phyloP scores from a whole-genome alignment of 805 yeast species.

The Phaffomyces antillensis region DNA sequence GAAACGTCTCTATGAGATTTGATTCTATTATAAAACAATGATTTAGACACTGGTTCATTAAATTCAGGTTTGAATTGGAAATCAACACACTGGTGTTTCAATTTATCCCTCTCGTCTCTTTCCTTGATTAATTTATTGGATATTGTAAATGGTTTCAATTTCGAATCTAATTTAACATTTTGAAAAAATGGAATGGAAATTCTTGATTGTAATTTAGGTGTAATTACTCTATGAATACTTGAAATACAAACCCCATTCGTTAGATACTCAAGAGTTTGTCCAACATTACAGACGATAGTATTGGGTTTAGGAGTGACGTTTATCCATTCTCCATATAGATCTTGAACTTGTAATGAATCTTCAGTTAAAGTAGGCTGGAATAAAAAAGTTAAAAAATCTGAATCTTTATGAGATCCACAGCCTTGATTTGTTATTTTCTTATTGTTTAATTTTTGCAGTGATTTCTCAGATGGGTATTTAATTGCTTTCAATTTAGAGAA shows the following conservation, averaged over 20 bases:
- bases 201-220: constrained; percentile 20
- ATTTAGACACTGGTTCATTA: constrained; percentile 32
- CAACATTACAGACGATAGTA: constrained; percentile 33
- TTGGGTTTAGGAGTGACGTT: constrained; percentile 27
- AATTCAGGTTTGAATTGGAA: constrained; percentile 34
- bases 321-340: constrained; percentile 39
- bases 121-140: constrained; percentile 25
- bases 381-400: constrained; percentile 32
- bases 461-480: constrained; percentile 28
- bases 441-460: background rate
- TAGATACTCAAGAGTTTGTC: constrained; percentile 38
- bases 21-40: constrained; percentile 34
- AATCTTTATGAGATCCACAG: constrained; percentile 35
- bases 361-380: constrained; percentile 25
- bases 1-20: constrained; percentile 39
- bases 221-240: constrained; percentile 33
- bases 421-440: constrained; percentile 23
- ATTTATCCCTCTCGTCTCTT: constrained; percentile 30
- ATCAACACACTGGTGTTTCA: constrained; percentile 30
- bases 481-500: constrained; percentile 30
- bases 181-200: constrained; percentile 36
- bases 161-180: constrained; percentile 32
- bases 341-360: constrained; percentile 34
- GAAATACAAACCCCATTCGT: constrained; percentile 40
- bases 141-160: constrained; percentile 26